Evolutionary conservation across 2,329 filamentous ascomycete genomes (phyloP), one percentile per base, ranked within the genome.

Genomic region (Lecanosticta acicola): DNA sequence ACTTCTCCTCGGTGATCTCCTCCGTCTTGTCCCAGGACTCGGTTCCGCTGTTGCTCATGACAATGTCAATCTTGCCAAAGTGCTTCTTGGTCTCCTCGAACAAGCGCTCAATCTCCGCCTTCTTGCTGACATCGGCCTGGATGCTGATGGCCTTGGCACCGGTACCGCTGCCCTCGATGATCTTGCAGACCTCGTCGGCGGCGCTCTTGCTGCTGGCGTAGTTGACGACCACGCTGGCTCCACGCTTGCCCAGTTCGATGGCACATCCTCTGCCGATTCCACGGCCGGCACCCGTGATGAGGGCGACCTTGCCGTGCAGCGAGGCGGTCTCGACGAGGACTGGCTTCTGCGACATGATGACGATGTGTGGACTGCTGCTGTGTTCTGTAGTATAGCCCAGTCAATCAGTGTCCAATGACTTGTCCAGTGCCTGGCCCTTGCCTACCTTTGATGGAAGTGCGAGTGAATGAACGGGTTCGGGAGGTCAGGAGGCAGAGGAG

Each of bases 1-100:
- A 85, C 67, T 84, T 81, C 70, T 85, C 81, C 64, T 81, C 78
- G 3, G 79, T 73, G 48, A 85, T 80, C 57, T 84, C 80, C 69
- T 82, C 78, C 49, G 82, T 76, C 66, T 82, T 79, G 51, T 81
- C 80, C 72, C 84, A 85, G 37, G 72, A 77, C 61, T 84, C 81
- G 44, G 83, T 81, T 39, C 82, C 75, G 14, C 67, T 68, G 65
- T 76, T 76, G 66, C 65, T 69, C 72, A 76, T 75, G 47, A 76
- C 73, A 50, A 76, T 71, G 55, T 71, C 65, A 55, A 71, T 63
- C 49, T 66, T 66, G 58, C 68, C 69, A 45, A 70, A 69, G 37
- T 60, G 56, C 53, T 63, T 53, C 58, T 69, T 70, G 45, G 65
- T 59, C 45, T 71, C 66, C 37, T 75, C 68, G 50, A 71, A 71